Base-by-base conservation (phyloP, 805 yeast species). In the Diddensiella transvaalensis region DNA sequence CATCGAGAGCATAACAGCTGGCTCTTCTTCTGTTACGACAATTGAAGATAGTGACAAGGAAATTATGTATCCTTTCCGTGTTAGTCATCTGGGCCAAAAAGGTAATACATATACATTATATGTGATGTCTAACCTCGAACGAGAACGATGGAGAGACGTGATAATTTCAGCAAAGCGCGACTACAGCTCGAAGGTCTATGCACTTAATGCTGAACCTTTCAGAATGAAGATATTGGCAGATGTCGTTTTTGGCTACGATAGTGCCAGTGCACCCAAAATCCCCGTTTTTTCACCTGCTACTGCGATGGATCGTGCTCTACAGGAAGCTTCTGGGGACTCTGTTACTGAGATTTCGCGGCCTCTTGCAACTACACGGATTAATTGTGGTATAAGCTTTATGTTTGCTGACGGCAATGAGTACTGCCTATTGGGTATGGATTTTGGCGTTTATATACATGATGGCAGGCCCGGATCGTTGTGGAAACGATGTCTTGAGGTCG, bases 171-270 rank as follows among this genome's bases (percentile, higher is more conserved):
- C 84, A 11, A 71, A 69, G 45, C 68, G 69, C 32, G 68, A 67
- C 44, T 63, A 61, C 17, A 67, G 65, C 30, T 60, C 64, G 10
- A 53, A 60, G 2, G 62, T 63, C 11, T 61, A 57, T 30, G 59
- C 69, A 10, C 61, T 64, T 17, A 71, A 65, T 24, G 61, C 73
- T 1, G 84, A 78, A 49, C 83, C 87, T 0, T 82, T 82, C 60
- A 59, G 69, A 6, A 59, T 85, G 35, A 66, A 69, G 30, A 72
- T 78, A 4, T 59, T 87, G 4, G 70, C 83, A 4, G 84, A 81
- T 56, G 71, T 75, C 22, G 71, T 74, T 47, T 87, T 86, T 65
- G 83, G 81, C 1, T 85, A 82, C 62, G 84, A 79, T n/a, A 75
- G 72, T 2, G 67, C 72, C 4, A 76, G 73, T 36, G 76, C 58